Conservation (phyloP, 441 rosid genomes). For the Manihot esculenta region DNA sequence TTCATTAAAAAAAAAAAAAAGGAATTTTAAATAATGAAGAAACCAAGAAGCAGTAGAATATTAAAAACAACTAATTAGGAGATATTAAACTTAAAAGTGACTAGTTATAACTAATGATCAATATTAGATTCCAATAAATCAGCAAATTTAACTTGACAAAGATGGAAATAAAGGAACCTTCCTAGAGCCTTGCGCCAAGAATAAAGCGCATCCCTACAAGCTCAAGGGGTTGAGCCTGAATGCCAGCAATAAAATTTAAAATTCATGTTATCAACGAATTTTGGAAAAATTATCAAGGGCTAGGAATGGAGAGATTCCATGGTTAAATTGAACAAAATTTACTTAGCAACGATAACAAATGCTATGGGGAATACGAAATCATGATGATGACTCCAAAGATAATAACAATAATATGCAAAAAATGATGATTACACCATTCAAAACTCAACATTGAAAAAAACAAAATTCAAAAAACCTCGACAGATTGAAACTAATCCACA, state of each 20-base stretch:
- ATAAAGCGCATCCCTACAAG: too few species aligned
- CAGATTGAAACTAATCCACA: neutral
- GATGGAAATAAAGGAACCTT: too few species aligned
- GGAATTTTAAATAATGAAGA: too few species aligned
- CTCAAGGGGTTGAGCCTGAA: neutral
- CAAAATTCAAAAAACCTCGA: neutral
- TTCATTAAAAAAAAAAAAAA: too few species aligned
- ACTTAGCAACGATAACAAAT: neutral
- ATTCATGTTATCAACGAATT: neutral
- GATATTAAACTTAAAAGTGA: too few species aligned
- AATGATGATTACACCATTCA: neutral
- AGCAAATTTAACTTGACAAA: too few species aligned
- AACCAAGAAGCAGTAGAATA: too few species aligned
- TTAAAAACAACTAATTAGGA: too few species aligned
- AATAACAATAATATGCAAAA: neutral
- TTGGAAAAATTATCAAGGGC: neutral
- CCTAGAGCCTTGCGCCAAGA: neutral
- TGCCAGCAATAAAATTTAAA: neutral
- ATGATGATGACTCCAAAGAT: too few species aligned
- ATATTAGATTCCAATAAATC: too few species aligned
- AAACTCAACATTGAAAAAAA: neutral
- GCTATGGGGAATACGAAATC: too few species aligned
- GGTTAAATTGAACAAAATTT: neutral
- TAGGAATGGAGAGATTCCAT: neutral
- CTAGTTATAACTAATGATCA: too few species aligned